Evolutionary conservation across 768 basidiomycete species (phyloP).

Genomic region (Calvatia gigantea): DNA sequence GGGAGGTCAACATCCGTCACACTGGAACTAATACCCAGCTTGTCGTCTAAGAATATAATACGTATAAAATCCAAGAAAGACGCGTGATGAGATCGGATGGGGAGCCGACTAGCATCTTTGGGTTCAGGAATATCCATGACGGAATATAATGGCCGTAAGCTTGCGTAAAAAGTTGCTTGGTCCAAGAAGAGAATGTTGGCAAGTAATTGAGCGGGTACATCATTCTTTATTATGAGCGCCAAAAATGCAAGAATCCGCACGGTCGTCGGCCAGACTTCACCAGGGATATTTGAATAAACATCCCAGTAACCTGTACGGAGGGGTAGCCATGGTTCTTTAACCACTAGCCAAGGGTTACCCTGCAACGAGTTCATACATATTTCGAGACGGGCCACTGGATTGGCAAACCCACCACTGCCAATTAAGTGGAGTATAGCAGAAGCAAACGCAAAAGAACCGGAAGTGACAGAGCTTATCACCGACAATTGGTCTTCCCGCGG

Average conservation of each 20-base stretch:
- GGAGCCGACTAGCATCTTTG: not conserved
- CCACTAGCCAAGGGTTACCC: not conserved
- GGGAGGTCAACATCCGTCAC: too few relatives aligned
- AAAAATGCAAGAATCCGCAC: not conserved
- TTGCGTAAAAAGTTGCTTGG: not conserved
- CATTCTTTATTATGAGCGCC: not conserved
- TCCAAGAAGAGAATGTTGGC: not conserved
- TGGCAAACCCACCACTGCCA: not conserved
- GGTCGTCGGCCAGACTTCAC: not conserved
- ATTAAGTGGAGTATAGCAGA: not conserved
- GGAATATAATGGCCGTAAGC: not conserved
- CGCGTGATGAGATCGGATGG: not conserved
- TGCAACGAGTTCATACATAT: not conserved
- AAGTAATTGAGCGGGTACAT: not conserved
- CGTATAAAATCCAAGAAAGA: slow-evolving; percentile 2
- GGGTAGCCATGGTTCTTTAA: not conserved
- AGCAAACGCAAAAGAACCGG: slow-evolving; percentile 4
- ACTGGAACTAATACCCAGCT: too few relatives aligned
- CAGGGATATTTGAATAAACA: not conserved
- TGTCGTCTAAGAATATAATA: too few relatives aligned
- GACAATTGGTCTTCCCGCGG: not conserved
- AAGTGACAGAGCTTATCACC: not conserved
- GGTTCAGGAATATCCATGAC: not conserved
- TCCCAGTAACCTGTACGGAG: not conserved
- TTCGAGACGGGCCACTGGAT: not conserved